These are phyloP conservation scores for Euphrasia confusa DNA, from an alignment of 257 asterid genomes.

Conservation along the genomic window DNA sequence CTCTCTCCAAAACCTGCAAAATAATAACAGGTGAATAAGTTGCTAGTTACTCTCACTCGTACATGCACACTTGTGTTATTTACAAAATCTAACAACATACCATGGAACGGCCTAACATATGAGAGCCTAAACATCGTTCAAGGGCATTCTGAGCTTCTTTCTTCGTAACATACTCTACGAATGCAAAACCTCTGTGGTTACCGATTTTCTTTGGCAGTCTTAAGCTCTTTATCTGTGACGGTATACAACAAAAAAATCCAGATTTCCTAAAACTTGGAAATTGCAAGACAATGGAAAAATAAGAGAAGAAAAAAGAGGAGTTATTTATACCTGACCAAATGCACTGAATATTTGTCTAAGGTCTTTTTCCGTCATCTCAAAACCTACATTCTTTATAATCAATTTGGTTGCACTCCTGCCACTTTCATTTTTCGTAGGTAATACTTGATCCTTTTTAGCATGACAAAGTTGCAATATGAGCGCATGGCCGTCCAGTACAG, in stretches of 20 bases:
- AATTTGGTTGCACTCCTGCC: slow-evolving; percentile 81
- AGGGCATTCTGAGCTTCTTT: slow-evolving; percentile 91
- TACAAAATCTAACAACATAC: slow-evolving; percentile 41
- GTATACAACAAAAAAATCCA: too few species aligned
- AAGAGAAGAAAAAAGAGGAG: slow-evolving; percentile 1
- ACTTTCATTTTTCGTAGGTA: slow-evolving; percentile 40
- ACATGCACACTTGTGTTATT: background rate
- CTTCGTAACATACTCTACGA: slow-evolving; percentile 77
- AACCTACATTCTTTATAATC: slow-evolving; percentile 89
- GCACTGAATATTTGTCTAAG: slow-evolving; percentile 77
- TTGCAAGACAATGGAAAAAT: background rate
- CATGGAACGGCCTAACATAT: slow-evolving; percentile 97
- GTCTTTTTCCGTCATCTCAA: slow-evolving; percentile 93
- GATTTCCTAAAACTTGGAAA: background rate
- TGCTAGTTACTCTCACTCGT: background rate
- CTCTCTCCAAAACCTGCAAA: slow-evolving; percentile 83
- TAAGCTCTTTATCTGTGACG: slow-evolving; percentile 78
- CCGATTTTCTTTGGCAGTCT: slow-evolving; percentile 76
- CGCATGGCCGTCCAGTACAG: slow-evolving; percentile 94
- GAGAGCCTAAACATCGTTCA: slow-evolving; percentile 70
- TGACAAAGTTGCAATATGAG: slow-evolving; percentile 81
- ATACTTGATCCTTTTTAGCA: slow-evolving; percentile 52
- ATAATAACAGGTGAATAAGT: slow-evolving; percentile 2
- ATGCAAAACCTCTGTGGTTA: slow-evolving; percentile 90
- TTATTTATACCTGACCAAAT: slow-evolving; percentile 72